Evolutionary conservation across 148 eudicot species (phyloP), one percentile per base, ranked within the genome.

Genomic region (Dysphania ambrosioides): DNA sequence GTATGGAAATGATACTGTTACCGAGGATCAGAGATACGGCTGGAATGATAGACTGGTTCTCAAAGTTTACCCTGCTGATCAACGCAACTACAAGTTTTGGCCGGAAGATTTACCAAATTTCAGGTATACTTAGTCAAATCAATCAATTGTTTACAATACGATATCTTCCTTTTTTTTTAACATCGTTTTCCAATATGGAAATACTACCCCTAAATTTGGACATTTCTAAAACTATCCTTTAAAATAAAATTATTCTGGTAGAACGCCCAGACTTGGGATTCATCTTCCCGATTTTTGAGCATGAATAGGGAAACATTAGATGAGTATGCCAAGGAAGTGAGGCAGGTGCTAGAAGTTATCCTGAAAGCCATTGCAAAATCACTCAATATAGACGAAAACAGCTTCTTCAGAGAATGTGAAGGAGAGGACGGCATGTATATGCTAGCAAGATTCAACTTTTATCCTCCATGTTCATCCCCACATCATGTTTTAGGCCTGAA

Each of bases 401-500:
- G 74, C 55, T 83, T 87, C 62, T 15, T 73, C 34, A 65, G 63
- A 15, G 51, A 77, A 55, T 87, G 55, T 66, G 83, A 75, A 58
- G 57, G 73, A 63, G 41, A 69, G 1, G 67, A 57, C 9, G 29
- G 34, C 13, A 75, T 68, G 10, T 24, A 59, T 13, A 63, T 81
- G 77, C 26, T 61, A 35, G 70, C 84, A 30, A 72, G 85, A 63
- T 83, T 85, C 70, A 87, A 83, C 73, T 81, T 41, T 51, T 87
- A 87, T 63, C 88, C 88, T 53, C 83, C 70, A 6, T 87, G 90
- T 71, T 74, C 78, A 44, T 53, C 68, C 27, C 82, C 85, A 0
- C 83, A 83, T 29, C 64, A 26, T 4, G 81, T 80, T 27, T 75
- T 81, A 0, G 91, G 91, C 1, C 40, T 83, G 30, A 83, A 82